phyloP scores from a whole-genome alignment of 805 yeast genomes.

The Nakazawaea anatomiae region DNA sequence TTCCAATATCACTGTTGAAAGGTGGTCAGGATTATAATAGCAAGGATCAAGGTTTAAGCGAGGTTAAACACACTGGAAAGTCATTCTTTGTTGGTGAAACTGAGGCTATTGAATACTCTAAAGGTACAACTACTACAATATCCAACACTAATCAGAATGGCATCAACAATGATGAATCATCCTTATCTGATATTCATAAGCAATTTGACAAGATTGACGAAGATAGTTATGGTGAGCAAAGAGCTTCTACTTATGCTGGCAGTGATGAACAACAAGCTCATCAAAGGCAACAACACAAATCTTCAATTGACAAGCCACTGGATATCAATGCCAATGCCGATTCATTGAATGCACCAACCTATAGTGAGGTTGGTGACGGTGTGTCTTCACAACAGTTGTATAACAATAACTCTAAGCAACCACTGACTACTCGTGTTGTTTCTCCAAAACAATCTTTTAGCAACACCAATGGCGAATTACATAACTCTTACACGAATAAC shows the following conservation, averaged over 20 bases:
- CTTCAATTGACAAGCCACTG: not conserved
- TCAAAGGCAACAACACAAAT: not conserved
- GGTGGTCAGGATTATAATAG: conserved; percentile 51
- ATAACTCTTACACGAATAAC: not conserved
- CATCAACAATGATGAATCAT: not conserved
- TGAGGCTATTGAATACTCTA: conserved; percentile 13
- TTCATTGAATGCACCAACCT: not conserved
- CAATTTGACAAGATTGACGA: not conserved
- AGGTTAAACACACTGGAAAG: conserved; percentile 48
- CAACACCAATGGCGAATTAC: not conserved
- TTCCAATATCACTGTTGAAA: conserved; percentile 61
- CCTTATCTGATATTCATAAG: not conserved
- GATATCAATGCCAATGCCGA: not conserved
- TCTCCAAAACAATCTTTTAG: too few species aligned
- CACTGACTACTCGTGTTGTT: too few species aligned
- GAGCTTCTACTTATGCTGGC: not conserved
- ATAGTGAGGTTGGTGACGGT: not conserved
- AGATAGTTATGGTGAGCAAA: conserved; percentile 3
- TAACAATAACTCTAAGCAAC: too few species aligned
- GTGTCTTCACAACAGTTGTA: not conserved
- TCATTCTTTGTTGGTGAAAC: conserved; percentile 37
- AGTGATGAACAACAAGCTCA: not conserved
- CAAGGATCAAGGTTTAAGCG: conserved; percentile 58
- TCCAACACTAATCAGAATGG: not conserved
- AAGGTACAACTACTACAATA: not conserved